phyloP scores from a whole-genome alignment of 169 alveolate genomes.

The Plasmodium malariae region DNA sequence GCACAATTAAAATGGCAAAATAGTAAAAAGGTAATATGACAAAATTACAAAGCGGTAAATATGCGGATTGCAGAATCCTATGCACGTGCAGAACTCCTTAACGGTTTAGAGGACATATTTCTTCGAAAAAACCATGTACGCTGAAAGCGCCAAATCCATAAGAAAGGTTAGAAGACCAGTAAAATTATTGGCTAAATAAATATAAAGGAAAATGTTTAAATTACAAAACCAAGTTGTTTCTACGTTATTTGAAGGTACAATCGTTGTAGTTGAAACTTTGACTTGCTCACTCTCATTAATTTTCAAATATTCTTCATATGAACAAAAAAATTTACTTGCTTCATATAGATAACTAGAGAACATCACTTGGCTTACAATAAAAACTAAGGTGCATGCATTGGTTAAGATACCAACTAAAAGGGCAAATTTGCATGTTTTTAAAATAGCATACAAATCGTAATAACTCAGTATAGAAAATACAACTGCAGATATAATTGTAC shows the following conservation, averaged over 20 bases:
- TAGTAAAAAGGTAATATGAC: no score
- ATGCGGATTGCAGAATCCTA: no score
- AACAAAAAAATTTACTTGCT: slow-evolving; percentile 41
- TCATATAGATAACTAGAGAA: slow-evolving; percentile 58
- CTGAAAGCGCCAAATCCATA: slow-evolving; percentile 30
- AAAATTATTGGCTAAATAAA: slow-evolving; percentile 36
- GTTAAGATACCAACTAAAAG: slow-evolving; percentile 29
- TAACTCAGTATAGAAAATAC: slow-evolving; percentile 9
- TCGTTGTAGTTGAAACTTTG: background rate
- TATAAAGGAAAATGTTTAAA: slow-evolving; percentile 1
- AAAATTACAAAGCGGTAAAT: no score
- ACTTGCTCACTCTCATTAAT: background rate
- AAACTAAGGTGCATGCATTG: slow-evolving; percentile 33
- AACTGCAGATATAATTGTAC: slow-evolving; percentile 32
- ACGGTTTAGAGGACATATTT: slow-evolving; percentile 16
- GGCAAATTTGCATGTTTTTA: slow-evolving; percentile 49
- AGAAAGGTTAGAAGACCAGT: slow-evolving; percentile 17
- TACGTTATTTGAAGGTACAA: slow-evolving; percentile 20
- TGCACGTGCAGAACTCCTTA: background rate
- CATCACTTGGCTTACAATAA: slow-evolving; percentile 41
- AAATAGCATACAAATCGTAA: slow-evolving; percentile 48
- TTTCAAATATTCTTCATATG: slow-evolving; percentile 46
- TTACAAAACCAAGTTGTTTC: slow-evolving; percentile 72
- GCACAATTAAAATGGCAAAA: no score
- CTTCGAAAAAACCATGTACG: slow-evolving; percentile 37